A percentile compares a stretch with the other conserved stretches of the same genome.
phyloP scores from a whole-genome alignment of 805 yeast species.

The Kodamaea jinghongensis region DNA sequence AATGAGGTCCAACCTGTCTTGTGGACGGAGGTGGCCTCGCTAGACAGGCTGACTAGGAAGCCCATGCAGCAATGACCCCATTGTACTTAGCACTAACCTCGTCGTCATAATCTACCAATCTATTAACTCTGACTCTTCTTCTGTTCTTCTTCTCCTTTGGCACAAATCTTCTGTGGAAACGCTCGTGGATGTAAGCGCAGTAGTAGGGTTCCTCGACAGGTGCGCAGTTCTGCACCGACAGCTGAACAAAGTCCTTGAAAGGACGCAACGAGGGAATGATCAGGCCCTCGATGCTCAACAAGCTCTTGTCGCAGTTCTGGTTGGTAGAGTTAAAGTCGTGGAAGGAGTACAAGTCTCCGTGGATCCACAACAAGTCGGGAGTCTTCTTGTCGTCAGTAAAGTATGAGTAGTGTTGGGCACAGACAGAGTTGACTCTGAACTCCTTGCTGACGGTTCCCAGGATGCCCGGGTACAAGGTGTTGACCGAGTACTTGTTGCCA shows the following conservation, averaged over 20 bases:
- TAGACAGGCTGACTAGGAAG: not conserved
- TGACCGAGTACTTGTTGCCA: slow-evolving; percentile 7
- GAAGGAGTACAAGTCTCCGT: slow-evolving; percentile 9
- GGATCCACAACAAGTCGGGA: slow-evolving; percentile 11
- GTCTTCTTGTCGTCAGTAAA: slow-evolving; percentile 11
- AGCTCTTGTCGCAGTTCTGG: slow-evolving; percentile 3
- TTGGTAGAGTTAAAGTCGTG: slow-evolving; percentile 3
- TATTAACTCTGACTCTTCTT: not conserved
- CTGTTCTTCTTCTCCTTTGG: not conserved
- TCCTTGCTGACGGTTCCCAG: slow-evolving; percentile 9
- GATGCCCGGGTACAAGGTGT: slow-evolving; percentile 10
- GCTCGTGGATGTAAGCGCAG: slow-evolving; percentile 10
- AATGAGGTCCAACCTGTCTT: too few relatives aligned
- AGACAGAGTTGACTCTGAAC: slow-evolving; percentile 7
- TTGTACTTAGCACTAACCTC: slow-evolving; percentile 6
- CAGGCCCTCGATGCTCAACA: slow-evolving; percentile 10
- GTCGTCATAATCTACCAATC: slow-evolving; percentile 5
- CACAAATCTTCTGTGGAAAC: slow-evolving; percentile 9
- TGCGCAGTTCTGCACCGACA: slow-evolving; percentile 1
- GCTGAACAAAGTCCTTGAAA: slow-evolving; percentile 11
- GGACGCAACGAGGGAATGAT: slow-evolving; percentile 12
- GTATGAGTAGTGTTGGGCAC: slow-evolving; percentile 10
- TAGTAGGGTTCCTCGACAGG: slow-evolving; percentile 1
- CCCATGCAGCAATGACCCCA: slow-evolving; percentile 6
- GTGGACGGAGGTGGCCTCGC: too few relatives aligned